Evolutionary conservation across 1,284 basidiomycete species (phyloP), one percentile per base, ranked within the genome.

Genomic region (Mycena sp.): DNA sequence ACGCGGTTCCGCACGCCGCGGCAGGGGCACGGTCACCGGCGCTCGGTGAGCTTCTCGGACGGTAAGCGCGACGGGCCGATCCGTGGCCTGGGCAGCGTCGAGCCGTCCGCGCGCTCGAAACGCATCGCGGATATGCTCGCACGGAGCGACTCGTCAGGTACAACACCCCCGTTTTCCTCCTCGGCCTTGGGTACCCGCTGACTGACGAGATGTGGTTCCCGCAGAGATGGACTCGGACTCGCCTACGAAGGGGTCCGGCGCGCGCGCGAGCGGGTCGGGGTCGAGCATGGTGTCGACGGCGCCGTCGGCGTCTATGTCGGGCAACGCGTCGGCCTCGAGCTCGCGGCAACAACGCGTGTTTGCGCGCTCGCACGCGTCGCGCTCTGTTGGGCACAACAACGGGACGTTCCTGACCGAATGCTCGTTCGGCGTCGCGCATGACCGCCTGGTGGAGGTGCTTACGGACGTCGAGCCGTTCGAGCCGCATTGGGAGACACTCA

Each of bases 391-490:
- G 67, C 79, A 80, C 72, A 84, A 81, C 52, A 91, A 94, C 76
- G 91, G 88, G 52, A 98, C 96, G 0, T 97, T 97, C 84, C 85
- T 98, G 74, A 95, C 93, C 5, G 96, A 98, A 78, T 98, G 96
- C 78, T 98, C 96, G 38, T 99, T 99, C 80, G 95, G 91, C 22
- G 91, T 98, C 39, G 90, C 96, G 11, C 95, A 95, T 78, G 97
- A 98, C 80, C 90, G 91, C 59, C 89, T 99, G 3, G 93, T 99
- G 2, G 90, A 96, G 81, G 90, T 96, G 73, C 95, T 99, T 78
- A 99, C 97, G 55, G 97, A 99, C 78, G 92, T 97, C 16, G 94
- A 97, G 79, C 96, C 97, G 1, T 98, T 96, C 83, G 95, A 97
- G 79, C 96, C 96, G 20, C 89, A 96, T 80, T 99, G 97, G 97